A percentile compares a stretch with the other conserved stretches of the same genome.
phyloP scores from a whole-genome alignment of 306 rosid genomes.

The Mucuna pruriens region DNA sequence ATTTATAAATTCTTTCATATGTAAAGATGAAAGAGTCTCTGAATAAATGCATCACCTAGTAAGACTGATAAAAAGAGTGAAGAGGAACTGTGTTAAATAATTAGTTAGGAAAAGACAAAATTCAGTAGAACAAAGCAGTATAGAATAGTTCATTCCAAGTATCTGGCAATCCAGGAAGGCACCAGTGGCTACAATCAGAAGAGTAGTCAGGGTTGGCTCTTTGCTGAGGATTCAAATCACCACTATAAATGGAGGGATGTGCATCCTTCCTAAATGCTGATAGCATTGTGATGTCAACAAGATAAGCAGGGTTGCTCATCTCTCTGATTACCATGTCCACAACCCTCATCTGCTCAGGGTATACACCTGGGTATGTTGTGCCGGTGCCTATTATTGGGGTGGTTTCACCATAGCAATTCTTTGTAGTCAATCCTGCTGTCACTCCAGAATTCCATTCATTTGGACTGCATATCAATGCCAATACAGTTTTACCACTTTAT shows the following conservation, averaged over 20 bases:
- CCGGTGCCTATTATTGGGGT: conserved; percentile 60
- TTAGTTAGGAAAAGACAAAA: conserved; percentile 14
- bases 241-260: conserved; percentile 89
- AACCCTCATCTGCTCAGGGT: conserved; percentile 80
- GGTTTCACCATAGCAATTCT: conserved; percentile 89
- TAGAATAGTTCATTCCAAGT: conserved; percentile 88
- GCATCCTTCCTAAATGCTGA: conserved; percentile 85
- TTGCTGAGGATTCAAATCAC: conserved; percentile 80
- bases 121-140: conserved; percentile 62
- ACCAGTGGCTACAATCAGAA: conserved; percentile 98
- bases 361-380: conserved; percentile 54
- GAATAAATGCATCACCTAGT: conserved; percentile 38
- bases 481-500: background rate
- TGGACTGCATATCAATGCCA: conserved; percentile 59
- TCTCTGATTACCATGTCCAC: conserved; percentile 71
- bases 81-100: conserved; percentile 25
- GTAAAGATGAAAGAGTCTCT: too few species aligned
- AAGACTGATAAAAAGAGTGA: conserved; percentile 21
- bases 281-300: conserved; percentile 83
- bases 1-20: too few species aligned
- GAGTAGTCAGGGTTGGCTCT: conserved; percentile 73
- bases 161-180: conserved; percentile 96
- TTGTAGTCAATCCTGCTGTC: conserved; percentile 47
- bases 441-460: conserved; percentile 66
- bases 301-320: conserved; percentile 65